Base-by-base conservation (phyloP, 2,329 filamentous ascomycete species). In the Paecilomyces sp. region DNA sequence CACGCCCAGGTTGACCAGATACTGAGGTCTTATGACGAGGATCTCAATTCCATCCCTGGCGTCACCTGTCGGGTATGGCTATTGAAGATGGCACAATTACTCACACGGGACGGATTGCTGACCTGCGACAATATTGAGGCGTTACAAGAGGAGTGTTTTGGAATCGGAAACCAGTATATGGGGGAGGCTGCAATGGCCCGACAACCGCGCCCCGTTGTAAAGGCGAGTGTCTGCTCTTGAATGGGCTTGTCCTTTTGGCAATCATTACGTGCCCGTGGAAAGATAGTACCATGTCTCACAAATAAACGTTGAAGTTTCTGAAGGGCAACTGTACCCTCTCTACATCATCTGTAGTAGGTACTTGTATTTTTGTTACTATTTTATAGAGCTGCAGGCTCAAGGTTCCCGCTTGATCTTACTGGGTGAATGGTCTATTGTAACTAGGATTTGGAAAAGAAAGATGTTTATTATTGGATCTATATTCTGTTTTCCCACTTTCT, bases 41-140 rank as follows among this genome's bases (percentile, higher is more conserved):
- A 65, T 22, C 18, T 69, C 54, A 68, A 68, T 55, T 57, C 56
- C 11, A 69, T 70, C 54, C 66, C 65, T 7, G 62, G 62, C 15
- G 53, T 71, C 15, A 66, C 60, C 3, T 70, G 68, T 51, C 63
- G 65, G 9, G 65, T 69, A 7, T 70, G 67, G 69, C 2, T 68
- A 1, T 3, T 68, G 51, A 51, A 15, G 3, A 64, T 68, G 25
- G 24, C 66, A 22, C n/a, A 63, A 53, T 58, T 57, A 30, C 58
- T 68, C 11, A 58, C 63, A 6, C 57, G 62, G 31, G 8, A 59
- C 25, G 64, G 62, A n/a, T 52, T 69, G 52, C 57, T 67, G n/a
- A 58, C 51, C 7, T 68, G 62, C 51, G 41, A 54, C 41, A 54
- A 55, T 57, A 2, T 51, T 33, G 58, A 60, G 9, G 62, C 57